phyloP scores from a whole-genome alignment of 2,329 filamentous ascomycete species.

The Chaetomiaceae sp. region DNA sequence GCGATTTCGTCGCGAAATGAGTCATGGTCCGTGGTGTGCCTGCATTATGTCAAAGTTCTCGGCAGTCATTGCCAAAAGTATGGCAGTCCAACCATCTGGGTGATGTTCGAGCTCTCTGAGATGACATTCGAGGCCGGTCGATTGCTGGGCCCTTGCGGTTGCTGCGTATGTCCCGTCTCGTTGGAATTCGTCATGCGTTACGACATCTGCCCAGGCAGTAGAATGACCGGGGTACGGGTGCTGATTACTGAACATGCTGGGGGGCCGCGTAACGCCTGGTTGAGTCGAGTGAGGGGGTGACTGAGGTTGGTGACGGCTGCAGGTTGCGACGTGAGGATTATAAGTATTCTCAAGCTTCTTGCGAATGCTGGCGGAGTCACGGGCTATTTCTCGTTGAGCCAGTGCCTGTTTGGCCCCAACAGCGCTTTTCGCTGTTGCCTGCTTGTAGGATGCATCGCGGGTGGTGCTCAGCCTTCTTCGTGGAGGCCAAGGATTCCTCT shows the following conservation, averaged over 20 bases:
- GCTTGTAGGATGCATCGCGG: slow-evolving; percentile 6
- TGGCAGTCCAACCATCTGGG: too few species aligned
- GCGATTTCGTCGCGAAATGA: neutral
- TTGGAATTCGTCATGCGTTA: neutral
- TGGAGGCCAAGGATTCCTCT: slow-evolving; percentile 1
- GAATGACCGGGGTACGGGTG: neutral
- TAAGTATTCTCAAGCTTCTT: slow-evolving; percentile 5
- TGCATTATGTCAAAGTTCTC: too few species aligned
- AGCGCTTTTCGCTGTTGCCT: slow-evolving; percentile 14
- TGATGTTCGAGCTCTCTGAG: too few species aligned
- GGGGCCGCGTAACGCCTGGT: neutral
- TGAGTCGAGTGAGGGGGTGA: neutral
- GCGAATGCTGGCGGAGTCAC: neutral
- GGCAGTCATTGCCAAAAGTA: too few species aligned
- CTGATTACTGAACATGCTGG: slow-evolving; percentile 6
- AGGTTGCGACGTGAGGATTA: neutral
- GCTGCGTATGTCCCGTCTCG: neutral
- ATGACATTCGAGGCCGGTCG: too few species aligned
- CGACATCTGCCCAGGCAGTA: neutral
- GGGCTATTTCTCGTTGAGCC: slow-evolving; percentile 1
- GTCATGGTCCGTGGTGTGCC: too few species aligned
- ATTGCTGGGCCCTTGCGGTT: neutral
- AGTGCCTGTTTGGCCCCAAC: neutral
- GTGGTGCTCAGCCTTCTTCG: slow-evolving; percentile 11
- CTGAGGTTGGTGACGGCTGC: neutral